These are phyloP conservation scores for Apiotrichum brassicae DNA, from an alignment of 1,284 basidiomycete genomes.

Conservation along the genomic window DNA sequence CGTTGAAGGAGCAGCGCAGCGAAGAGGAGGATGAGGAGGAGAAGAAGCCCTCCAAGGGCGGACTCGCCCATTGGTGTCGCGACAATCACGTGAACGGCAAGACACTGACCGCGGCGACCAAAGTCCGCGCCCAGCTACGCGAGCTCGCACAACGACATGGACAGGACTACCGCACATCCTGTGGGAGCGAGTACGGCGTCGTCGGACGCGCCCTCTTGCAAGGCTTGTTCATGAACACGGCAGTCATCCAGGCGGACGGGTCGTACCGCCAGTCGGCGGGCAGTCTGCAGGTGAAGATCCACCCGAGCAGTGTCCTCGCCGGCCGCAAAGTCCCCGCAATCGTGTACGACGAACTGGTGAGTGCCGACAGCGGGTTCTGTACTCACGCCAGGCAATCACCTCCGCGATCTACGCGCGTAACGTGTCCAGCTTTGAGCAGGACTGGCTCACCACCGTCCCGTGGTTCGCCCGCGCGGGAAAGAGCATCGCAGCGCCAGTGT, in stretches of 20 bases:
- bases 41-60: slow-evolving; percentile 31
- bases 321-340: slow-evolving; percentile 76
- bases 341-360: slow-evolving; percentile 81
- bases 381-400: slow-evolving; percentile 56
- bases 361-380: neutral
- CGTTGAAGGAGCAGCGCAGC: slow-evolving; percentile 50
- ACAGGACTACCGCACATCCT: slow-evolving; percentile 57
- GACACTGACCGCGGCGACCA: slow-evolving; percentile 72
- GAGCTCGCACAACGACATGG: slow-evolving; percentile 58
- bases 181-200: slow-evolving; percentile 57
- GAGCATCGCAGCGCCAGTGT: slow-evolving; percentile 7
- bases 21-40: slow-evolving; percentile 8
- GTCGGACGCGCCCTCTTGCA: slow-evolving; percentile 62
- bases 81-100: slow-evolving; percentile 78
- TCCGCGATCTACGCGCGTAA: slow-evolving; percentile 78
- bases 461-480: slow-evolving; percentile 31
- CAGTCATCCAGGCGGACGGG: slow-evolving; percentile 71
- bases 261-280: slow-evolving; percentile 77
- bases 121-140: slow-evolving; percentile 74
- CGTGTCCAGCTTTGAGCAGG: slow-evolving; percentile 69
- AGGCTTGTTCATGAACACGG: slow-evolving; percentile 74
- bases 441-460: slow-evolving; percentile 51
- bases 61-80: slow-evolving; percentile 68
- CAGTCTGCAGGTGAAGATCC: slow-evolving; percentile 71
- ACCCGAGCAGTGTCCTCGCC: slow-evolving; percentile 72